Evolutionary conservation across 1,284 basidiomycete genomes (phyloP).

Genomic region (Baeospora myosura): DNA sequence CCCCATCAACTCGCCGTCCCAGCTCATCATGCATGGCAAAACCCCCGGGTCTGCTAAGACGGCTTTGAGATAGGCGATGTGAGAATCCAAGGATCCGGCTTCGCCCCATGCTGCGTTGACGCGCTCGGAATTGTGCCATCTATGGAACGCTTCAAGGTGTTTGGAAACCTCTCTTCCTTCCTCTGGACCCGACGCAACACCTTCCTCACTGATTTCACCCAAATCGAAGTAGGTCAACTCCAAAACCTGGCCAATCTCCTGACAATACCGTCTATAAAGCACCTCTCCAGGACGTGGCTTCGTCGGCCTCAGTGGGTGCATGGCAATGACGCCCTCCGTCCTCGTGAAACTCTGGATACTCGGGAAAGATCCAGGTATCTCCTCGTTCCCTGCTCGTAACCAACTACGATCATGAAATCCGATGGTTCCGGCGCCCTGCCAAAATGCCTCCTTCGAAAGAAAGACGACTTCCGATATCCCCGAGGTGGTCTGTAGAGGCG

Average conservation of each 20-base stretch:
- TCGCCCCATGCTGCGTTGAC: constrained; percentile 16
- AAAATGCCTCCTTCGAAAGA: constrained; percentile 12
- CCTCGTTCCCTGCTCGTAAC: constrained; percentile 1
- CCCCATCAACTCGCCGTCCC: constrained; percentile 13
- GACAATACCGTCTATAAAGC: constrained; percentile 13
- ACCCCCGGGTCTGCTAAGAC: constrained; percentile 13
- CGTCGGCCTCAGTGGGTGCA: constrained; percentile 14
- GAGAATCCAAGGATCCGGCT: constrained; percentile 13
- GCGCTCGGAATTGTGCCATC: constrained; percentile 15
- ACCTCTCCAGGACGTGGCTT: constrained; percentile 14
- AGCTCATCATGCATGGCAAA: constrained; percentile 12
- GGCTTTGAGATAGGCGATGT: constrained; percentile 11
- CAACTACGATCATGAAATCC: constrained; percentile 12
- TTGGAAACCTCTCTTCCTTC: too few relatives aligned
- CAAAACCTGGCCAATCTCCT: constrained; percentile 10
- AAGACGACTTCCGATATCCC: constrained; percentile 11
- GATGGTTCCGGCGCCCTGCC: constrained; percentile 14
- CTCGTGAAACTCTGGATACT: constrained; percentile 12
- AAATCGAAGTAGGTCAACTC: constrained; percentile 15
- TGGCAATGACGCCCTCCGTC: constrained; percentile 13
- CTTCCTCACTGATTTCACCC: too few relatives aligned
- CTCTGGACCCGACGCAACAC: too few relatives aligned
- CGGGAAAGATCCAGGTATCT: constrained; percentile 12
- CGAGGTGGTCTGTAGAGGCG: constrained; percentile 11
- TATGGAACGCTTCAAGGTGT: constrained; percentile 12